Base-by-base conservation (phyloP, 148 eudicot genomes). In the Amaranthus hypochondriacus region DNA sequence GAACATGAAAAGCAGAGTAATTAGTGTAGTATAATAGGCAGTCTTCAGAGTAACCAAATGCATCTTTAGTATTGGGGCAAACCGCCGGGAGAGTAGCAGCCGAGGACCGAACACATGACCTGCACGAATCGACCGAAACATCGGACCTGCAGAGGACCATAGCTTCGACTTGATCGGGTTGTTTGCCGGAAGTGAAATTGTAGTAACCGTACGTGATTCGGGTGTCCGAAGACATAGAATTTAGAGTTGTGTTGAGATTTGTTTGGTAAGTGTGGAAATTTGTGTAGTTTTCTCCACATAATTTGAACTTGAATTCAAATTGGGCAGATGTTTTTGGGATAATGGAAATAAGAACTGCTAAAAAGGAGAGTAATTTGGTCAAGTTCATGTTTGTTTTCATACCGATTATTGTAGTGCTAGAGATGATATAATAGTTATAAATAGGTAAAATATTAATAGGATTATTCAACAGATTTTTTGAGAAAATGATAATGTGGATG, bases 181-280 rank as follows among this genome's bases (percentile, higher is more conserved):
- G 61, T 58, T 79, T 48, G 9, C 84, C 76, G 15, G 87, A 86
- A 48, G 83, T 49, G 71, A 77, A 70, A 61, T 79, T 78, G 83
- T 73, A 56, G 85, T 80, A 77, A 70, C 87, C 91, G 73, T 84
- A 50, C 74, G 79, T 62, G 78, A 83, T 62, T 67, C 55, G 50
- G 47, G 73, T 69, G 70, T 74, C 5, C 10, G 79, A 70, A 2
- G 78, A 60, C 43, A 75, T 43, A 2, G 77, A 66, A 4, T 54
- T 68, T 5, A 82, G 74, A 50, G 62, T 49, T 9, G 69, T 6
- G 6, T 82, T 62, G 5, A 78, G 68, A 64, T 78, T 82, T 12
- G 66, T 52, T 75, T 61, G 48, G 76, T 58, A 78, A 14, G 78
- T 77, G 56, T 78, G 77, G 73, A 73, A 76, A 68, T 73, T 60